phyloP scores from a whole-genome alignment of 2,329 filamentous ascomycete genomes.

The Fusarium nanum region DNA sequence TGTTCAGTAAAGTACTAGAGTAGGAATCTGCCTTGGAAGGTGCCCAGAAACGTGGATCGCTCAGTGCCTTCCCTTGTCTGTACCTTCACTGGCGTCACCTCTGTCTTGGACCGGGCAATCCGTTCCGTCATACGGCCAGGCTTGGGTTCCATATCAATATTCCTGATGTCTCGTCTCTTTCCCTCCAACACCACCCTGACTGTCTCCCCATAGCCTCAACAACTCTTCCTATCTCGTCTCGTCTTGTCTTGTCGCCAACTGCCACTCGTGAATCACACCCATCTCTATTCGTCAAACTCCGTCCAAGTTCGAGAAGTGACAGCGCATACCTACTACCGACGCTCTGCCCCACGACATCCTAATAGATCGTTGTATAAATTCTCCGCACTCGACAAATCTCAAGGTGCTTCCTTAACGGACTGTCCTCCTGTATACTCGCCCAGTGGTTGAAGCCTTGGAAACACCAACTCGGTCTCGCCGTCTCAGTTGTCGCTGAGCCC shows the following conservation, averaged over 20 bases:
- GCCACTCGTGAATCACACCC: slow-evolving; percentile 6
- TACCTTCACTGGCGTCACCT: slow-evolving; percentile 35
- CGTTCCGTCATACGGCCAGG: slow-evolving; percentile 28
- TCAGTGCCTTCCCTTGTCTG: slow-evolving; percentile 29
- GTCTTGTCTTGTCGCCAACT: background rate
- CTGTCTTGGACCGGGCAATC: slow-evolving; percentile 27
- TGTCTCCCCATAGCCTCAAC: background rate
- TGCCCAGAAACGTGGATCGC: slow-evolving; percentile 23
- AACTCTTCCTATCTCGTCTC: background rate
- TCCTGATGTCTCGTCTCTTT: slow-evolving; percentile 13
- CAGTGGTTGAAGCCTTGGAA: slow-evolving; percentile 5
- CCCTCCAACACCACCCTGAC: slow-evolving; percentile 9
- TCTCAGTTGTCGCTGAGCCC: background rate
- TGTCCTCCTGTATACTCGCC: background rate
- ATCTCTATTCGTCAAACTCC: slow-evolving; percentile 21
- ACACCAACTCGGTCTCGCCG: background rate
- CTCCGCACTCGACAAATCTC: slow-evolving; percentile 33
- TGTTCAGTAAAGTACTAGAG: background rate
- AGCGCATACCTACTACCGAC: slow-evolving; percentile 2
- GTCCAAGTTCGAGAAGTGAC: slow-evolving; percentile 14
- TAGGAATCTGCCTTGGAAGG: slow-evolving; percentile 32
- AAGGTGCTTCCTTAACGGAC: slow-evolving; percentile 10
- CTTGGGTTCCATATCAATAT: slow-evolving; percentile 6
- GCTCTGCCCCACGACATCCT: slow-evolving; percentile 14
- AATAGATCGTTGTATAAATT: slow-evolving; percentile 25